Evolutionary conservation across 139 green algal species (phyloP).

Genomic region (Microglena sp.): DNA sequence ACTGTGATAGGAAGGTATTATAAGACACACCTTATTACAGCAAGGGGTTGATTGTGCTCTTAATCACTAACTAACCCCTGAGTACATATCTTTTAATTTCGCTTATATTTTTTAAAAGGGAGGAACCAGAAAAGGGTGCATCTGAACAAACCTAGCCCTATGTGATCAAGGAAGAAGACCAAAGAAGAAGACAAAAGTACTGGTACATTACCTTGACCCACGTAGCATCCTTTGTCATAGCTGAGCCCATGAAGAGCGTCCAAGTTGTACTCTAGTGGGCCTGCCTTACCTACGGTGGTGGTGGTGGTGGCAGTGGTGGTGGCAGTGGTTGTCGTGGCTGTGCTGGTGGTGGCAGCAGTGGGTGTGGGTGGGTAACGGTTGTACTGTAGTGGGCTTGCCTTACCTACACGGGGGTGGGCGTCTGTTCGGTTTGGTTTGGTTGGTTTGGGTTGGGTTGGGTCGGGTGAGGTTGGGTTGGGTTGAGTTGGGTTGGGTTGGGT

Average conservation of each 20-base stretch:
- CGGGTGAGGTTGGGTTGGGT: neutral
- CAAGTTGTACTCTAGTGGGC: constrained; percentile 91
- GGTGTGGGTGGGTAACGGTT: neutral
- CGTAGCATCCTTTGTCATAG: constrained; percentile 95
- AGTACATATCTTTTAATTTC: neutral
- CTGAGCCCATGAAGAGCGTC: constrained; percentile 78
- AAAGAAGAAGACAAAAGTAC: too few relatives aligned
- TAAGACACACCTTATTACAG: too few relatives aligned
- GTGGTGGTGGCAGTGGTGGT: too few relatives aligned
- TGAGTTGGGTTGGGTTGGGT: constrained; percentile 7
- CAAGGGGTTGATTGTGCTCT: too few relatives aligned
- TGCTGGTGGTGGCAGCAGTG: neutral
- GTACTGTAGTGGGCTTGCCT: neutral
- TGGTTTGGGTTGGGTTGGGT: constrained; percentile 7
- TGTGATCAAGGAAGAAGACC: too few relatives aligned
- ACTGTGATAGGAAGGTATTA: too few relatives aligned
- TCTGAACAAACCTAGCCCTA: too few relatives aligned
- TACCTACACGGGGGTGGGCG: neutral
- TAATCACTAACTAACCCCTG: too few relatives aligned
- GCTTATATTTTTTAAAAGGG: constrained; percentile 45
- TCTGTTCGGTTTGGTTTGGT: too few relatives aligned
- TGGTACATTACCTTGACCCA: constrained; percentile 91
- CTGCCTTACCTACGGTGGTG: constrained; percentile 40
- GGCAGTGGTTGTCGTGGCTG: neutral
- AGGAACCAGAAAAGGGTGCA: too few relatives aligned